These are phyloP conservation scores for Yarrowia keelungensis DNA, from an alignment of 805 yeast genomes.

Conservation along the genomic window DNA sequence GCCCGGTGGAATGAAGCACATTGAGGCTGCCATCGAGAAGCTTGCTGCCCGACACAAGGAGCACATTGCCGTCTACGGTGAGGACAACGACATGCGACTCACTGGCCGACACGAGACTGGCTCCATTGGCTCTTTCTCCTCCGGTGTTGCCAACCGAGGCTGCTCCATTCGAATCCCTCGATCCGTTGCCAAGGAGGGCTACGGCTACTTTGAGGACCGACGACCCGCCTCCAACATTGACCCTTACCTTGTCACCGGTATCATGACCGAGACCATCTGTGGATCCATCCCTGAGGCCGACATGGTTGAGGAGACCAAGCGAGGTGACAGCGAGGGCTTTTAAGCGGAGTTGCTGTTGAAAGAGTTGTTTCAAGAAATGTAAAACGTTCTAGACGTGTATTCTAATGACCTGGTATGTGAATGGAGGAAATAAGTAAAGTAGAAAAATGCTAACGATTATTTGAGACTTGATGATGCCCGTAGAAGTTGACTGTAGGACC, in stretches of 20 bases:
- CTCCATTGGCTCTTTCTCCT: conserved; percentile 84
- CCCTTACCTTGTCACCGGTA: conserved; percentile 98
- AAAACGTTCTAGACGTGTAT: conserved; percentile 29
- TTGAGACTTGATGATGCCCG: neutral
- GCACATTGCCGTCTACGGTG: conserved; percentile 93
- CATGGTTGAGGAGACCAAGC: conserved; percentile 65
- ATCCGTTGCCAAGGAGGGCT: conserved; percentile 97
- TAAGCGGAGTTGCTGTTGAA: neutral
- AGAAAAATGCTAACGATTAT: conserved; percentile 29
- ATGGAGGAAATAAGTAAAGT: conserved; percentile 29
- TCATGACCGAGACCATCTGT: conserved; percentile 94
- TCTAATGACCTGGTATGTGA: conserved; percentile 30
- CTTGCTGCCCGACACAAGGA: conserved; percentile 95
- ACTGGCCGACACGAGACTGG: conserved; percentile 99
- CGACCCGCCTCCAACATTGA: conserved; percentile 99
- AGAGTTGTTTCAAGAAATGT: conserved; percentile 26
- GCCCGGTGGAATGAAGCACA: conserved; percentile 95
- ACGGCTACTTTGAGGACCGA: conserved; percentile 98
- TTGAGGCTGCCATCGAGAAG: conserved; percentile 91
- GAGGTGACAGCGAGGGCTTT: conserved; percentile 25
- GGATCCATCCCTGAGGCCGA: conserved; percentile 95
- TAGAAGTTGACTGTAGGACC: neutral
- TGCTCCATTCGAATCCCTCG: conserved; percentile 99
- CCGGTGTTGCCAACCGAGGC: conserved; percentile 99
- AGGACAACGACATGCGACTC: conserved; percentile 93